Evolutionary conservation across 108 stramenopile genomes (phyloP).

Genomic region (Skeletonema tropicum): DNA sequence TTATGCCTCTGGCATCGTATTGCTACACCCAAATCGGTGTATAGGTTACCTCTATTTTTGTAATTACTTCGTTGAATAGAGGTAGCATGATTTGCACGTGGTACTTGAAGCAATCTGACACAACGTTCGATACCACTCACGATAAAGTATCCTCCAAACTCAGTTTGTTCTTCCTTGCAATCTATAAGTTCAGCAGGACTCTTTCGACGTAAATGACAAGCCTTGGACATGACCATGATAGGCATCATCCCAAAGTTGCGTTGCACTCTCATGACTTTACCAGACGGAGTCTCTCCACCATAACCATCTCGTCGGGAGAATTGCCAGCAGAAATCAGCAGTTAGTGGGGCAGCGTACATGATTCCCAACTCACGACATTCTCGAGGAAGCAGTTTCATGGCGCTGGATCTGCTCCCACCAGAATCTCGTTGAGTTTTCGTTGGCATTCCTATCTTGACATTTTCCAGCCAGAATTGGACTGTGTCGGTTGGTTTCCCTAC

Average conservation of each 20-base stretch:
- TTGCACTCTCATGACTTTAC: constrained; percentile 39
- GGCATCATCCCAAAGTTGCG: constrained; percentile 91
- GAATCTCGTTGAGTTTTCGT: constrained; percentile 37
- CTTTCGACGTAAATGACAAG: constrained; percentile 72
- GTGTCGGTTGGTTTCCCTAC: constrained; percentile 34
- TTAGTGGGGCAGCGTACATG: constrained; percentile 76
- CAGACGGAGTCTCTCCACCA: constrained; percentile 28
- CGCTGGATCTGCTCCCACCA: constrained; percentile 16
- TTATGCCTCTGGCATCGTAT: constrained; percentile 80
- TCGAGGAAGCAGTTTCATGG: constrained; percentile 60
- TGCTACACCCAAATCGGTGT: constrained; percentile 87
- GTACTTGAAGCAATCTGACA: constrained; percentile 94
- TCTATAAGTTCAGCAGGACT: constrained; percentile 57
- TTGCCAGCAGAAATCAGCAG: constrained; percentile 73
- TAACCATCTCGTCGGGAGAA: constrained; percentile 69
- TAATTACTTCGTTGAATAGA: constrained; percentile 92
- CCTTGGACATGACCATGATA: constrained; percentile 90
- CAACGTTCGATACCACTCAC: constrained; percentile 96
- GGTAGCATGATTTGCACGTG: constrained; percentile 90
- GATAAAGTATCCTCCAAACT: constrained; percentile 98
- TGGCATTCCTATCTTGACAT: constrained; percentile 67
- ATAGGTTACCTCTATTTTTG: constrained; percentile 89
- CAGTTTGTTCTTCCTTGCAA: constrained; percentile 82
- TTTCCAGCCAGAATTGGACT: constrained; percentile 76
- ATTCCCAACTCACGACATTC: constrained; percentile 85